Evolutionary conservation across 257 asterid species (phyloP).

Genomic region (Forsythia suspensa): DNA sequence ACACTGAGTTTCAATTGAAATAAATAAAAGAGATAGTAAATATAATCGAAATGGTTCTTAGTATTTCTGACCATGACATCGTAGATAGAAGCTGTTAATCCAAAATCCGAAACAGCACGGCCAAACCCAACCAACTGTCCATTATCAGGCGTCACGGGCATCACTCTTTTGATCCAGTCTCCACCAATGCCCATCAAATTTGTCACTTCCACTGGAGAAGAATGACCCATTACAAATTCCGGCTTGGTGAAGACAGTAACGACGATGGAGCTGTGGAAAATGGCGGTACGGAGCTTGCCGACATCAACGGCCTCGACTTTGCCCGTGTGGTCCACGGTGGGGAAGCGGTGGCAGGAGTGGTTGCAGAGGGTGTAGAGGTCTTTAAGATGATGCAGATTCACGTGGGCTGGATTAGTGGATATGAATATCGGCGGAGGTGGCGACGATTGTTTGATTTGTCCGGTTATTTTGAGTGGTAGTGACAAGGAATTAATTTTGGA

Average conservation of each 20-base stretch:
- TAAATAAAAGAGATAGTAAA: not conserved
- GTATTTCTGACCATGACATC: conserved; percentile 77
- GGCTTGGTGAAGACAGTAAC: conserved; percentile 71
- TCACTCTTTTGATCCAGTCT: conserved; percentile 53
- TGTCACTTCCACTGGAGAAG: conserved; percentile 19
- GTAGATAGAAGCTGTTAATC: conserved; percentile 71
- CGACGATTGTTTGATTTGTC: conserved; percentile 24
- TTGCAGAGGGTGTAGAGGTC: conserved; percentile 71
- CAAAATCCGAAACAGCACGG: conserved; percentile 84
- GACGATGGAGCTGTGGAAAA: conserved; percentile 71
- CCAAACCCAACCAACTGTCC: conserved; percentile 86
- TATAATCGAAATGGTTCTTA: not conserved
- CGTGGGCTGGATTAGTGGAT: conserved; percentile 63
- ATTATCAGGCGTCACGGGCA: conserved; percentile 68
- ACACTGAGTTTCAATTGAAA: not conserved
- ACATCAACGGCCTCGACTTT: conserved; percentile 59
- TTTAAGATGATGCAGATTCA: conserved; percentile 46
- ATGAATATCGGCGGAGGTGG: conserved; percentile 55
- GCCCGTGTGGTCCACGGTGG: conserved; percentile 51
- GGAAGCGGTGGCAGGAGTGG: conserved; percentile 91
- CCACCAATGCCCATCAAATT: conserved; percentile 50
- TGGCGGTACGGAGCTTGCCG: conserved; percentile 63
- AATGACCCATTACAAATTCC: conserved; percentile 21
- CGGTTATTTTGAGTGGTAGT: conserved; percentile 35
- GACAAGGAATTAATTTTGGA: conserved; percentile 38